Base-by-base conservation (phyloP, 2,329 filamentous ascomycete genomes). In the Rutstroemia sp. region DNA sequence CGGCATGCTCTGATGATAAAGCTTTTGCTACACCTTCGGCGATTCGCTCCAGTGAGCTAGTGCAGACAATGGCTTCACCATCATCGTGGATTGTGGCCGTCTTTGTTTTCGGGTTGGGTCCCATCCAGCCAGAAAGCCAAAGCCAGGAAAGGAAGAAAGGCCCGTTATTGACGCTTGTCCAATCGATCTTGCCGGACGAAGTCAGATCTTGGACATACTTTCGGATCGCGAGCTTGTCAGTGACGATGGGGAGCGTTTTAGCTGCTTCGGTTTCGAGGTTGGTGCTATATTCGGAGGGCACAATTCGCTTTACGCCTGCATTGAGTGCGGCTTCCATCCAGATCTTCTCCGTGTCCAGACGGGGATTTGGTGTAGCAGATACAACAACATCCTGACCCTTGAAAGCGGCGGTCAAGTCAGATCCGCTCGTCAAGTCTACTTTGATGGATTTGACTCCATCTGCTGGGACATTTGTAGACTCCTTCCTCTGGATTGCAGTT, bases 221-320 rank as follows among this genome's bases (percentile, higher is more conserved):
- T 56, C 53, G 36, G 21, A 57, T 63, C 36, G 58, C 53, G 9
- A 59, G 25, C 34, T 61, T 60, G 12, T 57, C 51, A 8, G 51
- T 48, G 30, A 60, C 30, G 12, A 61, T 55, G 16, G 58, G 54
- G 2, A 57, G 27, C 6, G 36, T 53, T 12, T 57, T 38, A 6
- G 57, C 51, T 5, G 21, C 34, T n/a, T 54, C 30, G 17, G 34
- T 54, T n/a, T 61, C 55, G 3, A 58, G 68, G 70, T 72, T 68
- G 40, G 69, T 67, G 40, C 69, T 70, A 47, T 76, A 85, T 56
- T 85, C 81, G 9, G 77, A 78, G 1, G 81, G 80, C 34, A 85
- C 72, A 69, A 83, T 82, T 23, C 80, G 75, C 64, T 78, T 75
- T 8, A 85, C 79, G 16, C 79, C 78, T 1, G 80, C 81, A 19